Percentiles rank a stretch among this genome's conserved stretches.
Evolutionary conservation across 805 yeast genomes (phyloP).

Genomic region (Dipodascus geniculatus): DNA sequence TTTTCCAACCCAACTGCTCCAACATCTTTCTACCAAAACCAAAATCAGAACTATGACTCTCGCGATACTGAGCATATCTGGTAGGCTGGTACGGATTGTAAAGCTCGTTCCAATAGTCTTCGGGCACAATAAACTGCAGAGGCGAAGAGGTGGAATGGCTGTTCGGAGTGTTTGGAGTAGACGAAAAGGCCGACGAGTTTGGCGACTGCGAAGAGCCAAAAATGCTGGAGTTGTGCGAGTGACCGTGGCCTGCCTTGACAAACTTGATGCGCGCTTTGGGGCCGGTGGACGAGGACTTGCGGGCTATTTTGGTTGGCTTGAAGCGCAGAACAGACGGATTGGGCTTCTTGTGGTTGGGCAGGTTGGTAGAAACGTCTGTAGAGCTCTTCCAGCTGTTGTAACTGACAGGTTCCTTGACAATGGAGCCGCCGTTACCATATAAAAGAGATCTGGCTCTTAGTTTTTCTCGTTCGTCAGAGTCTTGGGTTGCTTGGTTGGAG

Average conservation of each 20-base stretch:
- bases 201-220: background rate
- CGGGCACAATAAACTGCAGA: background rate
- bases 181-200: background rate
- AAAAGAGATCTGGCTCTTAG: background rate
- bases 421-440: background rate
- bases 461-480: background rate
- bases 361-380: background rate
- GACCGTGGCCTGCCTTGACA: background rate
- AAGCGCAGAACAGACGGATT: background rate
- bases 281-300: background rate
- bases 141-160: background rate
- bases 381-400: background rate
- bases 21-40: background rate
- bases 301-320: background rate
- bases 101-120: background rate
- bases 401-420: background rate
- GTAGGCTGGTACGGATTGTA: background rate
- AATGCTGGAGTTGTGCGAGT: background rate
- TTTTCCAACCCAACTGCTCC: background rate
- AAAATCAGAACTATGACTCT: background rate
- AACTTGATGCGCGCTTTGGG: background rate
- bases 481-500: no score
- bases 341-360: no score
- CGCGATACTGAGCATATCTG: background rate
- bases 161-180: background rate